Base-by-base conservation (phyloP, 2,329 filamentous ascomycete genomes). In the Malbranchea cinnamomea region DNA sequence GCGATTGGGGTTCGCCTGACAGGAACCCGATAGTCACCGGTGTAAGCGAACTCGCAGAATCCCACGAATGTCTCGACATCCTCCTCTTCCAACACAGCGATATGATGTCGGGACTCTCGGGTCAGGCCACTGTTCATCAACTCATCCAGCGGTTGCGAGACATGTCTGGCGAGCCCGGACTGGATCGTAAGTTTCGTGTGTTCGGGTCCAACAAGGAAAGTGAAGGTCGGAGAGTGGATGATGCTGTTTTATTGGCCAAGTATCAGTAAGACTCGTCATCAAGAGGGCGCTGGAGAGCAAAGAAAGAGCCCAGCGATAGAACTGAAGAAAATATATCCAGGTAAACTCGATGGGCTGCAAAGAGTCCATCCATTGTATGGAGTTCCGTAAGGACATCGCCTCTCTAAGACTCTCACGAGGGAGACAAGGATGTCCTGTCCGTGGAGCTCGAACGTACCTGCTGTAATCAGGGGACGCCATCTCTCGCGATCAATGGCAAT, bases 21-120 rank as follows among this genome's bases (percentile, higher is more conserved):
- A n/a, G 50, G 59, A 16, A 56, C 52, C 7, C 41, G 50, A 36
- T 65, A 66, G 30, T 62, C 50, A 6, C 61, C 59, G 0, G 57
- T 63, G 34, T 66, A 67, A 8, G 60, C 59, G 48, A 58, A 65
- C 37, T 66, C 55, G 36, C 53, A 57, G 39, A 67, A 65, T 2
- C 54, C 55, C 16, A 58, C 47, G 35, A 67, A 65, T 2, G 61
- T 64, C 25, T 58, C 54, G 8, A 60, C 60, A 35, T 65, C 59
- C 27, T 62, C 52, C 4, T 64, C 57, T 29, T 62, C 57, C 34
- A 62, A 39, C 11, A 58, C 48, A 8, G 54, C 58, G 18, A 56
- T 52, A 7, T 52, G 48, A 23, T 57, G 52, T 21, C 48, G 51
- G 3, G 59, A 59, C 37, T 65, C 60, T 21, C 54, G 51, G 29